A percentile compares a stretch with the other conserved stretches of the same genome.
phyloP scores from a whole-genome alignment of 371 early-diverging fungal genomes.

The Phascolomyces articulosus region DNA sequence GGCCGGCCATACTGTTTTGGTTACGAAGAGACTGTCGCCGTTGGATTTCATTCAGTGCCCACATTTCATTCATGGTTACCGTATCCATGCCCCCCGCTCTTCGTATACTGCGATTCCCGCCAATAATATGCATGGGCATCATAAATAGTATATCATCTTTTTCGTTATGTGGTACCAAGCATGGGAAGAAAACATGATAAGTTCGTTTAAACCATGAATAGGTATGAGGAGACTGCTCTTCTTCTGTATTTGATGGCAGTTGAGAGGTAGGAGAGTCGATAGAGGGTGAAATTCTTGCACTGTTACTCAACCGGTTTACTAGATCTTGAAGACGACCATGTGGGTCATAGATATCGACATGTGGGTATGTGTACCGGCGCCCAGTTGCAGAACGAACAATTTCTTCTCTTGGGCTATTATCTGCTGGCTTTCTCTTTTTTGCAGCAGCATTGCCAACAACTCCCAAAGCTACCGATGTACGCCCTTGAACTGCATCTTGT shows the following conservation, averaged over 20 bases:
- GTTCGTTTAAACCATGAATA: neutral
- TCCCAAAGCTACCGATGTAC: neutral
- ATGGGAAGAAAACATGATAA: neutral
- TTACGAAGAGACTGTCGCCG: no score
- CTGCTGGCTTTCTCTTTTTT: neutral
- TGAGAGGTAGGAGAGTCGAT: no score
- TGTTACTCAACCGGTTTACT: neutral
- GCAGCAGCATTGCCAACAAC: neutral
- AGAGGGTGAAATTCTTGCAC: no score
- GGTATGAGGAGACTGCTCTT: neutral
- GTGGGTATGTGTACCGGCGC: neutral
- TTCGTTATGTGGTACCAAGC: neutral
- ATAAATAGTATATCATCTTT: neutral
- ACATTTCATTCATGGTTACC: neutral
- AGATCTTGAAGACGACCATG: neutral
- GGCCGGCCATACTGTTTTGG: no score
- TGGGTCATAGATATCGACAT: neutral
- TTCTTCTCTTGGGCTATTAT: neutral
- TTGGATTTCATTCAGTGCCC: neutral
- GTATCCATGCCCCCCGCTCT: neutral
- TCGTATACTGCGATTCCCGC: neutral
- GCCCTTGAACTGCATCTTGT: neutral
- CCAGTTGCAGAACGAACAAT: neutral
- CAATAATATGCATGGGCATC: slow-evolving; percentile 5
- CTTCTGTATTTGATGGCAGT: neutral